A percentile compares a stretch with the other conserved stretches of the same genome.
Evolutionary conservation across 1,284 basidiomycete species (phyloP).

Genomic region (Trichosporon inkin): DNA sequence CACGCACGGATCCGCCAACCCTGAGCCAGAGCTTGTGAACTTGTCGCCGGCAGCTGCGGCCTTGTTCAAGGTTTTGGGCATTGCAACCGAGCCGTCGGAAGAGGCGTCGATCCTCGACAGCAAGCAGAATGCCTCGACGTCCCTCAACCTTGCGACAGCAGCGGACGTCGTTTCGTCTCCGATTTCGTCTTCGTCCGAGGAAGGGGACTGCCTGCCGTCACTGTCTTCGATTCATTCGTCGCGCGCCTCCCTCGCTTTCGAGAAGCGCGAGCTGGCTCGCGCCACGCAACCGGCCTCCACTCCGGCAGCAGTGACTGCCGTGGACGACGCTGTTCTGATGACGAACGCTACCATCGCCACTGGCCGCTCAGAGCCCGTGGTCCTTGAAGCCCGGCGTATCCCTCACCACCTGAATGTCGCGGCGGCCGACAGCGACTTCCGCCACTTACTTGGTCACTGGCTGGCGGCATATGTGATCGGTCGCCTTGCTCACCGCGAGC

Average conservation of each 20-base stretch:
- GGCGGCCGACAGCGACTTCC: neutral
- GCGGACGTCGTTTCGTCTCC: neutral
- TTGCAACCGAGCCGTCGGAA: neutral
- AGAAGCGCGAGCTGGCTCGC: neutral
- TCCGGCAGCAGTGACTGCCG: neutral
- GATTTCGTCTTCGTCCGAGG: neutral
- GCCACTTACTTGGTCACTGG: slow-evolving; percentile 11
- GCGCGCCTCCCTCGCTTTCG: neutral
- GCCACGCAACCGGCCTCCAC: neutral
- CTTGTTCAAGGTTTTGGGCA: neutral
- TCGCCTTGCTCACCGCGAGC: slow-evolving; percentile 8
- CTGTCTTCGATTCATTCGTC: neutral
- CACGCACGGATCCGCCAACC: neutral
- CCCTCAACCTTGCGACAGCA: neutral
- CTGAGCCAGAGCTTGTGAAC: neutral
- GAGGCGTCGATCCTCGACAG: neutral
- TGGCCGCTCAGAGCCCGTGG: neutral
- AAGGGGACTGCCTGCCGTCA: neutral
- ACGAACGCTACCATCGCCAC: neutral
- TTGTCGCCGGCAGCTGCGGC: neutral
- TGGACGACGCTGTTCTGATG: neutral
- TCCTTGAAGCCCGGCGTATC: neutral
- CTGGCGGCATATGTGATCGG: slow-evolving; percentile 12
- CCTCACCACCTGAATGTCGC: neutral
- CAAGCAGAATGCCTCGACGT: neutral